A percentile compares a stretch with the other conserved stretches of the same genome.
Evolutionary conservation across 164 flowering plant genomes (phyloP).

Genomic region (Litsea cubeba): DNA sequence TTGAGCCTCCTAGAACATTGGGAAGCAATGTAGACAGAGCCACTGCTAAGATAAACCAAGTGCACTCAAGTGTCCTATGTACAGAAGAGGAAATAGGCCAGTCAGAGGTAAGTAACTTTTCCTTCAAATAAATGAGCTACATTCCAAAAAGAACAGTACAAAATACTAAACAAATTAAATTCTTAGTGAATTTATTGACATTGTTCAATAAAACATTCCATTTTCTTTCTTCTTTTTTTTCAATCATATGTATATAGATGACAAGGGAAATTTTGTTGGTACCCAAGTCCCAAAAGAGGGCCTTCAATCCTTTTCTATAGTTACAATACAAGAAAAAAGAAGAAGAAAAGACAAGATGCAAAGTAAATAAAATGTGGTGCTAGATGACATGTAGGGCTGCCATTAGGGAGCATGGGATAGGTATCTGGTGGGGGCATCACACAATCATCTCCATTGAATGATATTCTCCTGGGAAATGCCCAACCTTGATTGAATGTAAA

Average conservation of each 20-base stretch:
- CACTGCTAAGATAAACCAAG: too few relatives aligned
- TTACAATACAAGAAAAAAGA: neutral
- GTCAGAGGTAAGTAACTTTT: too few relatives aligned
- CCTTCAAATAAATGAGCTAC: too few relatives aligned
- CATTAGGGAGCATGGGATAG: conserved; percentile 59
- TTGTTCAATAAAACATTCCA: neutral
- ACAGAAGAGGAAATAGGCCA: too few relatives aligned
- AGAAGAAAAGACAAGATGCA: neutral
- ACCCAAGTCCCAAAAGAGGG: neutral
- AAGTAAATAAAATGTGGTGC: neutral
- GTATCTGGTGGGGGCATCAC: conserved; percentile 76
- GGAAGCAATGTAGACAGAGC: too few relatives aligned
- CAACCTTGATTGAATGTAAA: conserved; percentile 73
- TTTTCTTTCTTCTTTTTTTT: too few relatives aligned
- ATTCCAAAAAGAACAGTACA: too few relatives aligned
- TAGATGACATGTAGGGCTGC: neutral
- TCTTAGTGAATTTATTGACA: too few relatives aligned
- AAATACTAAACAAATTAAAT: too few relatives aligned
- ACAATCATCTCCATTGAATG: conserved; percentile 59
- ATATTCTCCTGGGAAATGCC: conserved; percentile 72
- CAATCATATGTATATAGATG: neutral
- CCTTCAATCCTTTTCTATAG: neutral
- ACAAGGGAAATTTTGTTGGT: neutral
- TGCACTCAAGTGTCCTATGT: too few relatives aligned
- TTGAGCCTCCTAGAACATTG: too few relatives aligned